These are phyloP conservation scores for Podospora pseudoanserina DNA, from an alignment of 495 filamentous ascomycete species.

Conservation along the genomic window DNA sequence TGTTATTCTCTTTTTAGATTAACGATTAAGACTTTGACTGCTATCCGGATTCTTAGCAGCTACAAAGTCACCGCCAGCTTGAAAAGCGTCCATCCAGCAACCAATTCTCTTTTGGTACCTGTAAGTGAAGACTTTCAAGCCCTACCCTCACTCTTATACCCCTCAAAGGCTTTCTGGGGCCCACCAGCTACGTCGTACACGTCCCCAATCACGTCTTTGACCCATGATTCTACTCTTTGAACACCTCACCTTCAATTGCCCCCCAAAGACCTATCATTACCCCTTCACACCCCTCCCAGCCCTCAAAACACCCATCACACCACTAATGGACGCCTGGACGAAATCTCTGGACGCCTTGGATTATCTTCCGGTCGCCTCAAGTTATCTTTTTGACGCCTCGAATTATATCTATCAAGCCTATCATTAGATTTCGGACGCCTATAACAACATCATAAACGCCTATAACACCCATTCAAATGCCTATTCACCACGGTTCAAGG, in stretches of 20 bases:
- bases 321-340: neutral
- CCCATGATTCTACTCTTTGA: neutral
- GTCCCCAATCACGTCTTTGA: neutral
- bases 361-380: too few relatives aligned
- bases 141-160: neutral
- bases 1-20: neutral
- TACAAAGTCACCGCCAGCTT: neutral
- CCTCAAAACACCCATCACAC: neutral
- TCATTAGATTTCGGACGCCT: neutral
- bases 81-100: neutral
- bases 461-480: neutral
- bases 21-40: neutral
- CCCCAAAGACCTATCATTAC: too few relatives aligned
- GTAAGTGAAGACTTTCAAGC: neutral
- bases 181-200: neutral
- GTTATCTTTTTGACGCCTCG: too few relatives aligned
- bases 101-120: neutral
- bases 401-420: neutral
- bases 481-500: neutral
- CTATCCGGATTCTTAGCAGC: neutral
- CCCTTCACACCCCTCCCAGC: neutral
- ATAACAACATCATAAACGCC: neutral
- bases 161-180: neutral
- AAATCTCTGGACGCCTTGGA: neutral
- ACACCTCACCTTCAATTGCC: neutral